These are phyloP conservation scores for Aspergillus nidulans DNA, from an alignment of 495 filamentous ascomycete genomes.

Conservation along the genomic window DNA sequence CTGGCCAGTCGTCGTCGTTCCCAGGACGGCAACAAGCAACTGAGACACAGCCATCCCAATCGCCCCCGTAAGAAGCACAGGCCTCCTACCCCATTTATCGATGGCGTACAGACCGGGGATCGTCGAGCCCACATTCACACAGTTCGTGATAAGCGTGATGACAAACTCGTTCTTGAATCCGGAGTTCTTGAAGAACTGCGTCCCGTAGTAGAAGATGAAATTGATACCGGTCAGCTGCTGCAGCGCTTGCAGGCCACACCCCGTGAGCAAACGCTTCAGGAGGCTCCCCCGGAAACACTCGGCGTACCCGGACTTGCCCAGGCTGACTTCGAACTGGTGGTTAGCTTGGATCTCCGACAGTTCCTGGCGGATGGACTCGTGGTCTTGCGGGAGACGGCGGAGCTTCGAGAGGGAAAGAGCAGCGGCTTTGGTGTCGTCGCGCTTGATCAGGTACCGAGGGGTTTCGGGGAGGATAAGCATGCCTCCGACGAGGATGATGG, in stretches of 20 bases:
- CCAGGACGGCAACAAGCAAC: slow-evolving; percentile 64
- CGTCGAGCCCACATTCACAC: slow-evolving; percentile 66
- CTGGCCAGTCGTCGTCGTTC: slow-evolving; percentile 54
- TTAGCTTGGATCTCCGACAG: slow-evolving; percentile 76
- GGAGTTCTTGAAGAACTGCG: slow-evolving; percentile 65
- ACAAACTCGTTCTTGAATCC: slow-evolving; percentile 62
- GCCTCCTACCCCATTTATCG: slow-evolving; percentile 68
- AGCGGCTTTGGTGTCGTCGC: slow-evolving; percentile 60
- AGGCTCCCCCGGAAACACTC: slow-evolving; percentile 63
- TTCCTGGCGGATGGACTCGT: slow-evolving; percentile 60
- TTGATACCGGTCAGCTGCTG: slow-evolving; percentile 75
- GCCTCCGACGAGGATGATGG: slow-evolving; percentile 66
- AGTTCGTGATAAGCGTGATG: slow-evolving; percentile 63
- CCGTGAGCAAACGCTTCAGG: slow-evolving; percentile 65
- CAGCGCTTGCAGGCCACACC: slow-evolving; percentile 70
- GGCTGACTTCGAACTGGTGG: slow-evolving; percentile 68
- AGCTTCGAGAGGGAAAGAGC: slow-evolving; percentile 59
- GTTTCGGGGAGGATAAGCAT: slow-evolving; percentile 78
- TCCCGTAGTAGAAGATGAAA: slow-evolving; percentile 81
- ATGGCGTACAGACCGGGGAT: slow-evolving; percentile 66
- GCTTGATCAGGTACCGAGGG: slow-evolving; percentile 75
- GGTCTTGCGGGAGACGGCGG: slow-evolving; percentile 60
- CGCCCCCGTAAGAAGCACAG: slow-evolving; percentile 65
- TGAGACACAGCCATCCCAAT: slow-evolving; percentile 66
- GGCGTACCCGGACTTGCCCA: slow-evolving; percentile 64